Base-by-base conservation (phyloP, 2,329 filamentous ascomycete species). In the Cytospora piceicola region DNA sequence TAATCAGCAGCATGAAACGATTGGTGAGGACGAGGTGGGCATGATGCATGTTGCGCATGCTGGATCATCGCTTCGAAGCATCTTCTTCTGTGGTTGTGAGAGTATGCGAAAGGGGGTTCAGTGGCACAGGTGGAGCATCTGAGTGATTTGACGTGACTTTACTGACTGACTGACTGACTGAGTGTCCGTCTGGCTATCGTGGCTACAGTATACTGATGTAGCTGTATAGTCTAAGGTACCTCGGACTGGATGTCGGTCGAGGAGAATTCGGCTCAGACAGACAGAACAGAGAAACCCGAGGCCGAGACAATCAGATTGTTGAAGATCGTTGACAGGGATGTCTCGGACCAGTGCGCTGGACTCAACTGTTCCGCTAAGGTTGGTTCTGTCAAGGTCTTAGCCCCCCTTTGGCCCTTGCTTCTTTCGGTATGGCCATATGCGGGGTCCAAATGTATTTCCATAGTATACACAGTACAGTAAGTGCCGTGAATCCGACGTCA, bases 381-480 rank as follows among this genome's bases (percentile, higher is more conserved):
- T n/a, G n/a, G n/a, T n/a, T n/a, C n/a, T 49, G 42, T 49, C 42
- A 49, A 14, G 36, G 42, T 49, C 46, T 49, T 49, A 49, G 46
- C 46, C 20, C n/a, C n/a, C 46, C n/a, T 20, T 49, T 49, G 46
- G 46, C 46, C 46, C n/a, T 24, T 49, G 46, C 46, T 49, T 49
- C 46, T 49, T 49, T 22, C 46, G 46, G 46, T 49, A 49, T 12
- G 46, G 46, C 46, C 9, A 22, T 49, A 49, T 49, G 46, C 46
- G 46, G 46, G 46, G 46, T 49, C 46, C 24, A 12, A 12, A 49
- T 24, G 20, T n/a, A 22, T 20, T 20, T 17, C 3, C 9, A 36
- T 32, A 32, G 5, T 9, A 5, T 32, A 9, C 30, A 32, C 30
- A 5, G 9, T 9, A 36, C 14, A 36, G 9, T 42, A n/a, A 15